Conservation (phyloP, 371 early-diverging fungal genomes). For the Mortierella polycephala region DNA sequence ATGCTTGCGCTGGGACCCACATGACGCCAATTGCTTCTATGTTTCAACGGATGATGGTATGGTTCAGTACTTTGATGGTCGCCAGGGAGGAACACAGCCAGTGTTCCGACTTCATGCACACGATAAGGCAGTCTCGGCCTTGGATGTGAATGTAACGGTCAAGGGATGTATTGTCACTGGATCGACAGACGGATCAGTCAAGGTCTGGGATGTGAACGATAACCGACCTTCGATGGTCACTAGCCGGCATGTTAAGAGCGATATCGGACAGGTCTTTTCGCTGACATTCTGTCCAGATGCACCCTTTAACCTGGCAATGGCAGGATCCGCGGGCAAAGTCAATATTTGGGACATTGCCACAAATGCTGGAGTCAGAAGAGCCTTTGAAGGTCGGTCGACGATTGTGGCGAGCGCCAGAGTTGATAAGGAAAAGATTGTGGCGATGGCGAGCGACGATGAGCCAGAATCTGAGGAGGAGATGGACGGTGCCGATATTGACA, state of each 20-base stretch:
- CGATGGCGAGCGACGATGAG: conserved; percentile 60
- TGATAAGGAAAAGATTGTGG: conserved; percentile 58
- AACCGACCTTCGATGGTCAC: conserved; percentile 82
- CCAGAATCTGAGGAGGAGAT: conserved; percentile 64
- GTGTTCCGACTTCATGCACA: conserved; percentile 94
- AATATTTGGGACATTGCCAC: conserved; percentile 92
- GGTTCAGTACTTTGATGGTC: conserved; percentile 90
- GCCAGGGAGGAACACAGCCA: conserved; percentile 64
- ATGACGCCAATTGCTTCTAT: conserved; percentile 57
- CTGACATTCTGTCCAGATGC: conserved; percentile 89
- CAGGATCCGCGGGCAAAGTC: conserved; percentile 89
- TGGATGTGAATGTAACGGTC: conserved; percentile 85
- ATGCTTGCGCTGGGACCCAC: conserved; percentile 88
- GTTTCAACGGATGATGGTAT: conserved; percentile 90
- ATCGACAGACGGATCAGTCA: conserved; percentile 89
- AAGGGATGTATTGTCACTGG: conserved; percentile 91
- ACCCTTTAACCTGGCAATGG: conserved; percentile 84
- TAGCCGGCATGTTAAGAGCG: conserved; percentile 81
- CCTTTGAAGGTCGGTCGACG: conserved; percentile 65
- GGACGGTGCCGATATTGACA: conserved; percentile 57
- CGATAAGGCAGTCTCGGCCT: conserved; percentile 85
- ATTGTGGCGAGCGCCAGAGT: conserved; percentile 45
- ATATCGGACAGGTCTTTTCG: conserved; percentile 87
- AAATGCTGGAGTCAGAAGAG: conserved; percentile 82
- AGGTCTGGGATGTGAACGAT: conserved; percentile 90